Base-by-base conservation (phyloP, 108 stramenopile genomes). In the Nitzschia inconspicua region DNA sequence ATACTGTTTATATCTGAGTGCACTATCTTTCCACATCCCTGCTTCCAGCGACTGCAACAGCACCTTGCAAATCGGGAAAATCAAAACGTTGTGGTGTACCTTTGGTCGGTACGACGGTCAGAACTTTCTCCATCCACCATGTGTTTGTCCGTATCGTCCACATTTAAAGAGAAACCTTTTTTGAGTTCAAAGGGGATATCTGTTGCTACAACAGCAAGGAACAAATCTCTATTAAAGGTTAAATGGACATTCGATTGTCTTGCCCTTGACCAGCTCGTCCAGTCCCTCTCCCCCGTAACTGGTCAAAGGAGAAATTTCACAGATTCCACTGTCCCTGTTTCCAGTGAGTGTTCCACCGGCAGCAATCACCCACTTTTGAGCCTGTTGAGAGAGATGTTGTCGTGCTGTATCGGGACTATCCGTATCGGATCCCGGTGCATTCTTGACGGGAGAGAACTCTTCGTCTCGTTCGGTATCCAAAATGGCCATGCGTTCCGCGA, bases 381-480 rank as follows among this genome's bases (percentile, higher is more conserved):
- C 80, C 41, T 88, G 65, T 32, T 75, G 56, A 11, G 86, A 84
- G 29, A 90, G 71, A 20, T 86, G 65, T 18, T 10, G 48, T 19
- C 88, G 65, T 22, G 92, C 92, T 9, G 92, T 93, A 61, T 93
- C 88, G 1, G 92, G 92, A 74, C 79, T 54, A 36, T 93, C 92
- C 10, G 80, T 67, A 0, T 58, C 49, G 10, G 76, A 57, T 0
- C 88, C 92, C 10, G 85, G 81, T 1, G 85, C 81, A 66, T 99
- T 98, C 85, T 99, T 99, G 9, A 99, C 97, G 3, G 97, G 97
- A 20, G 96, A 95, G 65, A 99, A 99, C 74, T 97, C 96, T n/a
- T 91, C 86, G 13, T 71, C 70, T 32, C 98, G 83, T n/a, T 63
- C 40, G 0, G 96, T 92, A 60, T 97, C 97, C 54, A 91, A 65